These are phyloP conservation scores for Ascochyta viciae-villosae DNA, from an alignment of 2,329 filamentous ascomycete genomes.

Conservation along the genomic window DNA sequence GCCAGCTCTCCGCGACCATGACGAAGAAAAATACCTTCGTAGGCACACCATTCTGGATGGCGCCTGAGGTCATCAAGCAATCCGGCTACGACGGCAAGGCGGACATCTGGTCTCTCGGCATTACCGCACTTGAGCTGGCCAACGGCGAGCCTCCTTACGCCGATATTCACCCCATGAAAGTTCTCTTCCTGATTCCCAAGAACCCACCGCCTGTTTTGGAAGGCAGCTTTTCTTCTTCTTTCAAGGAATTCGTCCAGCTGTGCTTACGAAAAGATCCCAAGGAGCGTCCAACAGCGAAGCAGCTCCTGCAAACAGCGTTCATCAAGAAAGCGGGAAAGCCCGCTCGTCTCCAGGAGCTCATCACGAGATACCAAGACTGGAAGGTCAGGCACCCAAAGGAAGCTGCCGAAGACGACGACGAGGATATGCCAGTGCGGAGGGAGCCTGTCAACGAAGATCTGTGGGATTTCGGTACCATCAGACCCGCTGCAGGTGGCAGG, in stretches of 20 bases:
- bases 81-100: constrained; percentile 98
- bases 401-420: constrained; percentile 60
- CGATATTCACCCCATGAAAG: constrained; percentile 98
- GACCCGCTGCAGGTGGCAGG: constrained; percentile 64
- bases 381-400: constrained; percentile 77
- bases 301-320: constrained; percentile 88
- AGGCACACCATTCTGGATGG: constrained; percentile 99
- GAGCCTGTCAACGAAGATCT: constrained; percentile 77
- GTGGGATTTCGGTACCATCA: constrained; percentile 98
- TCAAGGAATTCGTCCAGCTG: constrained; percentile 62
- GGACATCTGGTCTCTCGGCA: constrained; percentile 96
- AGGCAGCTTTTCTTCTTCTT: constrained; percentile 56
- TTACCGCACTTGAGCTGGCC: constrained; percentile 90
- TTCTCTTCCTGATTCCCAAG: constrained; percentile 94
- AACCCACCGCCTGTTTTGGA: constrained; percentile 81
- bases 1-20: constrained; percentile 96
- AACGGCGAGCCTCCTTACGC: constrained; percentile 93
- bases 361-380: constrained; percentile 90
- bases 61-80: constrained; percentile 97
- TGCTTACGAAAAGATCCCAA: constrained; percentile 89
- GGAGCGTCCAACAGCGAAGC: constrained; percentile 84
- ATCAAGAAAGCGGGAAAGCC: constrained; percentile 92
- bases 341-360: constrained; percentile 94
- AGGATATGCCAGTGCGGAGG: constrained; percentile 46
- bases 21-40: constrained; percentile 99